Base-by-base conservation (phyloP, 306 rosid genomes). In the Mimosa bimucronata region DNA sequence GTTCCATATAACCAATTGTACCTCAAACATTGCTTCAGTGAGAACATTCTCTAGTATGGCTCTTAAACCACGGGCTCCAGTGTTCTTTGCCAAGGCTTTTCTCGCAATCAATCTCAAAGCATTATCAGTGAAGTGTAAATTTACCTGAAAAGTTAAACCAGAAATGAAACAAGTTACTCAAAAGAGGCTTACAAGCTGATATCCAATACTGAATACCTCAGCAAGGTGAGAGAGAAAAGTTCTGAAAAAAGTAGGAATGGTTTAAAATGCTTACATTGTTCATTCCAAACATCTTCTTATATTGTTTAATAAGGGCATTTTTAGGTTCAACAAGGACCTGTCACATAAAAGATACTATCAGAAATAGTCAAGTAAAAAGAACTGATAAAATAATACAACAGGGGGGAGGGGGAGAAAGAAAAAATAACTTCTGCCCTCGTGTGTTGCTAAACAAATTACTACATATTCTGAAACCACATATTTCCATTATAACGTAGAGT, bases 21-120 rank as follows among this genome's bases (percentile, higher is more conserved):
- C 96, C 96, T 89, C 96, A 76, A 89, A 91, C 96, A 91, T 91
- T 25, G 93, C 93, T 74, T 91, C 96, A 3, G 85, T 86, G 42
- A 91, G 91, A 87, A 91, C 52, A 61, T 83, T 77, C 79, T 91
- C 96, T 64, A 91, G 78, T 75, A 89, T 86, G 77, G 93, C 86
- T 85, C 96, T 84, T 45, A 91, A 78, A 50, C 96, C 93, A 65
- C 93, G 88, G 31, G 93, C 96, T n/a, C 96, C 96, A 1, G 96
- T 87, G 82, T 85, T 87, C 88, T 89, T 91, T 67, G 80, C 85
- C 88, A 89, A 77, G 37, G 96, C 91, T 89, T 91, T 91, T 82
- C 80, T 91, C 8, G 93, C 96, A 48, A 91, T 87, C 86, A 86
- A 79, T 77, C 87, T 86, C 83, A 89, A 74, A 72, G 96, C 93